Base-by-base conservation (phyloP, 805 yeast species). In the Kodamaea lidongshanica region DNA sequence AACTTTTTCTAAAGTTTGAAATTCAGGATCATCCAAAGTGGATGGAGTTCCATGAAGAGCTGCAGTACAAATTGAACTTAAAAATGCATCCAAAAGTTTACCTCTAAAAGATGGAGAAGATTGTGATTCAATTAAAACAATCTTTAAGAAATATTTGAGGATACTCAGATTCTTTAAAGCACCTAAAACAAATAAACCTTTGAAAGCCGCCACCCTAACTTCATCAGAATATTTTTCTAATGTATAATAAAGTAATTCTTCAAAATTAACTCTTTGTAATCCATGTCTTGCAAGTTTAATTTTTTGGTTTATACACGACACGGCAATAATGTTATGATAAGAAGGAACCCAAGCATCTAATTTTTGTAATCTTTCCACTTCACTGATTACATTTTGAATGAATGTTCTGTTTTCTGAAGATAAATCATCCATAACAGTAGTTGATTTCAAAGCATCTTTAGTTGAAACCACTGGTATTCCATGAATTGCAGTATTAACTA, bases 261-360 rank as follows among this genome's bases (percentile, higher is more conserved):
- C 70, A 38, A 76, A 65, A 13, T 73, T 49, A 7, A 80, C 50
- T 4, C 61, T 56, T 13, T 72, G 60, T 7, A 76, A 53, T 0
- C 86, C 85, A 12, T 61, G 58, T 8, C 69, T 52, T 0, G 80
- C 76, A 23, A 92, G 56, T 20, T 62, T 53, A 23, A 82, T 65
- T 39, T 79, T 82, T 39, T 74, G 78, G 22, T 58, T 54, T 13
- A 87, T 42, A 16, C 87, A 73, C 4, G 73, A 59, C 16, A 64
- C 54, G 11, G 87, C 67, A 22, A 83, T 60, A 20, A 67, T 39
- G 34, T 69, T 51, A 30, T 75, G 79, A 38, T 72, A 75, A 0
- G 95, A 79, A 1, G 96, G 89, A 6, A 80, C 66, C 94, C 94
- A 86, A 24, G 72, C 77, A 46, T 89, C 97, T 58, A 92, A 67